Evolutionary conservation across 805 yeast genomes (phyloP), one percentile per base, ranked within the genome.

Genomic region (Candida koratica): DNA sequence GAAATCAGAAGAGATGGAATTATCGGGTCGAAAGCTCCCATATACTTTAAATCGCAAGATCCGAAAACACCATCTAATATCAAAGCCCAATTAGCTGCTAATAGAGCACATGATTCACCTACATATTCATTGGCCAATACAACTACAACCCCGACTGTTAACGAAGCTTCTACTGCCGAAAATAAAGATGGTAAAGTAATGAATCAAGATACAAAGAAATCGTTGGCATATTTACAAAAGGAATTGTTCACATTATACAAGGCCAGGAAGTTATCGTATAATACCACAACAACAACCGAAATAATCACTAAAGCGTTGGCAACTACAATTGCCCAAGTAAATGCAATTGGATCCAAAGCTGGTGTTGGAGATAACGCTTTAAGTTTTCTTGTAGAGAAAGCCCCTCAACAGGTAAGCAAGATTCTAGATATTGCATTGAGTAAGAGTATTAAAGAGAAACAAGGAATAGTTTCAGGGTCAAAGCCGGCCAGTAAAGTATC

Each of bases 241-340:
- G 96, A 89, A 53, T 66, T 90, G 16, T 81, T 86, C 49, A 73
- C 79, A 10, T 72, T 89, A 39, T 83, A 94, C 20, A 85, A 84
- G 51, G 85, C 83, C 38, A 67, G 88, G 42, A 82, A 77, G 47
- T 49, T 67, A 28, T 77, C 86, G 41, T 76, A 81, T 41, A 86
- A 83, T 40, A 84, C 86, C 25, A 88, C 83, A 17, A 78, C 87
- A 5, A 86, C 90, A 34, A 84, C 96, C 0, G 84, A 79, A 41
- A 78, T 88, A 37, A 67, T 89, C 48, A 89, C 96, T 6, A 88
- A 84, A 49, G 96, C 96, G 1, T 69, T 89, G 47, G 96, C 96
- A 3, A 84, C 89, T 67, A 90, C 96, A 0, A 87, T 89, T 44
- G 90, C 94, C 8, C 93, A 84, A 55, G 90, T 84, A 7, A 82